These are phyloP conservation scores for Fraxinus anomala DNA, from an alignment of 257 asterid genomes.

Conservation along the genomic window DNA sequence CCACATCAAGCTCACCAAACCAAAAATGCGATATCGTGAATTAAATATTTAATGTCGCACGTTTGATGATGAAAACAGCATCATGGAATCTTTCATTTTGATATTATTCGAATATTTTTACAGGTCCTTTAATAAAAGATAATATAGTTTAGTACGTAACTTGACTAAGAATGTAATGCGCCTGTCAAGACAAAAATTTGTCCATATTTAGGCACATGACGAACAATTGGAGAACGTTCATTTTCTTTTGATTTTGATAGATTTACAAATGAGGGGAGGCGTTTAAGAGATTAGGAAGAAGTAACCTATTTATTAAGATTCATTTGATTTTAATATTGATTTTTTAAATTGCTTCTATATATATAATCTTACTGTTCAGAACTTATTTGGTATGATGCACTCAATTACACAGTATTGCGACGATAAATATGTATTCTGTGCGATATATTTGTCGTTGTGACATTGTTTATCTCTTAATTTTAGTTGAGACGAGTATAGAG, in stretches of 20 bases:
- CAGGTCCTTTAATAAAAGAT: neutral
- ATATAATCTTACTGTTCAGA: no score
- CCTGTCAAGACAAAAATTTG: neutral
- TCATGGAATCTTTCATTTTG: constrained; percentile 44
- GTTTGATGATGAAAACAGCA: constrained; percentile 42
- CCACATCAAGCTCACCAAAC: constrained; percentile 36
- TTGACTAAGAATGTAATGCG: constrained; percentile 30
- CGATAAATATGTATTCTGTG: no score
- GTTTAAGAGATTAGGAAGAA: neutral
- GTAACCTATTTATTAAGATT: neutral
- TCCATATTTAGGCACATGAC: constrained; percentile 23
- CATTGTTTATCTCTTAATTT: no score
- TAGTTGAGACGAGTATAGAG: no score
- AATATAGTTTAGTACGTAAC: constrained; percentile 12
- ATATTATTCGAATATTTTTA: constrained; percentile 4
- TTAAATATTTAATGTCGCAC: constrained; percentile 25
- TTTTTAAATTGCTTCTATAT: no score
- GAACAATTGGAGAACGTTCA: constrained; percentile 15
- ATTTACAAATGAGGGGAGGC: neutral
- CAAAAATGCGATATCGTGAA: constrained; percentile 32
- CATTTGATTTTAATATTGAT: neutral
- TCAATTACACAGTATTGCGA: no score
- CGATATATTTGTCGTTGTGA: no score
- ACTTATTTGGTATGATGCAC: no score
- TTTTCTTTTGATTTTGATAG: constrained; percentile 4